phyloP scores from a whole-genome alignment of 108 stramenopile genomes.

The Aurantiochytrium sp. region DNA sequence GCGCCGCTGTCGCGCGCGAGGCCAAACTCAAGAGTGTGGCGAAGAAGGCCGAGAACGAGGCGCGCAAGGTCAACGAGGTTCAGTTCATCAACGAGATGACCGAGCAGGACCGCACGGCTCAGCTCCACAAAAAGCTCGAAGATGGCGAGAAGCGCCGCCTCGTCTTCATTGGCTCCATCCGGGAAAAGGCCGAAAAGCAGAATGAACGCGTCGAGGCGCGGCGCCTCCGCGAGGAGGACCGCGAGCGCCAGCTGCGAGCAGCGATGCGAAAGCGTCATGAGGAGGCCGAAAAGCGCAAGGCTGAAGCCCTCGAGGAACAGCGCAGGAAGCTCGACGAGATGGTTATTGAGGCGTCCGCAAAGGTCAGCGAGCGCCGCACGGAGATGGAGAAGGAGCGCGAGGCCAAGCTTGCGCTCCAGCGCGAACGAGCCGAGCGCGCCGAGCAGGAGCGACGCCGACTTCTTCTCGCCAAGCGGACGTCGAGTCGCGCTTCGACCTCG shows the following conservation, averaged over 20 bases:
- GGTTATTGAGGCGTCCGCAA: slow-evolving; percentile 10
- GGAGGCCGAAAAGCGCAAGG: slow-evolving; percentile 21
- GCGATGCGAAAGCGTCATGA: not conserved
- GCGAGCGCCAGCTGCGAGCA: slow-evolving; percentile 10
- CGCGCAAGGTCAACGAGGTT: slow-evolving; percentile 10
- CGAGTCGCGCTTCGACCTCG: not conserved
- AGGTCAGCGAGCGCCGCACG: slow-evolving; percentile 22
- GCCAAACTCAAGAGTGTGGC: slow-evolving; percentile 25
- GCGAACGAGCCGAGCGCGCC: not conserved
- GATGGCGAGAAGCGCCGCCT: slow-evolving; percentile 14
- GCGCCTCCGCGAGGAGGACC: slow-evolving; percentile 1
- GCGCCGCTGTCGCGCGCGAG: slow-evolving; percentile 4
- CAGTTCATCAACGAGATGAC: slow-evolving; percentile 23
- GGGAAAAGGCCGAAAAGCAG: slow-evolving; percentile 3
- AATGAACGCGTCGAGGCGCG: slow-evolving; percentile 21
- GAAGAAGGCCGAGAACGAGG: slow-evolving; percentile 22
- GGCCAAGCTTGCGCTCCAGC: not conserved
- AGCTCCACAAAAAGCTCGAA: slow-evolving; percentile 12
- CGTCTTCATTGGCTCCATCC: not conserved
- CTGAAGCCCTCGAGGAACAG: slow-evolving; percentile 22
- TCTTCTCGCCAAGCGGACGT: not conserved
- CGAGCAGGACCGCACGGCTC: slow-evolving; percentile 21
- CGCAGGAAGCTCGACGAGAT: slow-evolving; percentile 27
- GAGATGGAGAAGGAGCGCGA: slow-evolving; percentile 29
- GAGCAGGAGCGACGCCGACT: not conserved